phyloP scores from a whole-genome alignment of 495 filamentous ascomycete species.

The Talaromyces borbonicus region DNA sequence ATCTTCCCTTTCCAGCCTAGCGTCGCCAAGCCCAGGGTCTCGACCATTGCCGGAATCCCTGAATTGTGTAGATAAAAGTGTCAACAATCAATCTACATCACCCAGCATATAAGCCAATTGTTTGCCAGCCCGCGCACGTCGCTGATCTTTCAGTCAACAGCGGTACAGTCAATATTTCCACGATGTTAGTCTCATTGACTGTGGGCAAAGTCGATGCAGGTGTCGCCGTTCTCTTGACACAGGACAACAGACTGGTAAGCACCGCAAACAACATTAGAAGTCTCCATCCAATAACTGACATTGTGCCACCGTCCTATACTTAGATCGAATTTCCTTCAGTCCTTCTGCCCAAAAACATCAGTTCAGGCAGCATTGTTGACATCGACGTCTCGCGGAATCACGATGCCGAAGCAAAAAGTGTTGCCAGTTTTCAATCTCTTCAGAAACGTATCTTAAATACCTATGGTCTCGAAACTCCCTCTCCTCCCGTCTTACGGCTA shows the following conservation, averaged over 20 bases:
- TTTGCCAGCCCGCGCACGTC: too few relatives aligned
- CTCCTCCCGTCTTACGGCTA: constrained; percentile 71
- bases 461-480: constrained; percentile 76
- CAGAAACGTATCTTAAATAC: constrained; percentile 79
- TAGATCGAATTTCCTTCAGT: constrained; percentile 99
- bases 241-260: constrained; percentile 90
- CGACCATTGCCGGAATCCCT: too few relatives aligned
- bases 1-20: too few relatives aligned
- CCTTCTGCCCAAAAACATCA: constrained; percentile 87
- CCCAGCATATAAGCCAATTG: too few relatives aligned
- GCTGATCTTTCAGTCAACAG: too few relatives aligned
- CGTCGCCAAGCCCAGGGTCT: too few relatives aligned
- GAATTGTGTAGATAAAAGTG: too few relatives aligned
- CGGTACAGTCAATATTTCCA: too few relatives aligned
- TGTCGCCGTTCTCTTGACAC: constrained; percentile 90
- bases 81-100: too few relatives aligned
- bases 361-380: constrained; percentile 93
- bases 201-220: constrained; percentile 99
- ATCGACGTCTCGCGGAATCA: constrained; percentile 90
- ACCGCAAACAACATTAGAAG: constrained; percentile 1
- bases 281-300: neutral
- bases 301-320: neutral
- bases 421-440: constrained; percentile 65
- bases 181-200: constrained; percentile 92
- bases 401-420: constrained; percentile 60